Base-by-base conservation (phyloP, 169 alveolate species). In the Neospora caninum region DNA sequence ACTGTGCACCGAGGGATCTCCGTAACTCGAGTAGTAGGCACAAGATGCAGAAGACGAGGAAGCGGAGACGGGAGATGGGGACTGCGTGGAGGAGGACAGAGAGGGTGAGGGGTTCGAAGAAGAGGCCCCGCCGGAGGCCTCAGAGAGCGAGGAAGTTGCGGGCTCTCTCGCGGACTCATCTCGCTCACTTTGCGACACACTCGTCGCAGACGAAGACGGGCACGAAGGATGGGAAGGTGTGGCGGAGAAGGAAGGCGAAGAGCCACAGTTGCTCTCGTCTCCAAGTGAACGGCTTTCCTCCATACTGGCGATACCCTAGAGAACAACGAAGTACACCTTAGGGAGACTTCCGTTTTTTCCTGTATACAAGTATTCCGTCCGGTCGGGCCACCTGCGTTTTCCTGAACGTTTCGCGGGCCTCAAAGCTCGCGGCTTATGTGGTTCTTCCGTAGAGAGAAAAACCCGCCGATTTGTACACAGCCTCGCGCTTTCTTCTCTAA, bases 1-100 rank as follows among this genome's bases (percentile, higher is more conserved):
- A n/a, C 88, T 92, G 93, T 96, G 97, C 80, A 96, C 96, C 31
- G 86, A 42, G n/a, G 95, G 93, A 91, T 96, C 96, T 36, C 93
- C 96, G 73, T 96, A 96, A 88, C 96, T 80, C 4, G 43, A 67
- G 25, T 64, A 82, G 82, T 95, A 96, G 36, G 88, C 54, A 38
- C 45, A 34, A 31, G 49, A 25, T 4, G 88, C 22, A 38, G 36
- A 34, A 1, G 88, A 34, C 27, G 49, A 80, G 49, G 88, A 34
- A 25, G 88, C 45, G 29, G 49, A 10, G 29, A 41, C 27, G 36
- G 43, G 88, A 4, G 88, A 34, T 4, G 88, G 53, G 49, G 88
- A 41, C 31, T 4, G 88, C 41, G 58, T 49, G 88, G 88, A 80
- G 69, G 67, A 82, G 89, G 38, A 42, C 34, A n/a, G 39, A 36